phyloP scores from a whole-genome alignment of 257 asterid genomes.

The Przewalskia tangutica region DNA sequence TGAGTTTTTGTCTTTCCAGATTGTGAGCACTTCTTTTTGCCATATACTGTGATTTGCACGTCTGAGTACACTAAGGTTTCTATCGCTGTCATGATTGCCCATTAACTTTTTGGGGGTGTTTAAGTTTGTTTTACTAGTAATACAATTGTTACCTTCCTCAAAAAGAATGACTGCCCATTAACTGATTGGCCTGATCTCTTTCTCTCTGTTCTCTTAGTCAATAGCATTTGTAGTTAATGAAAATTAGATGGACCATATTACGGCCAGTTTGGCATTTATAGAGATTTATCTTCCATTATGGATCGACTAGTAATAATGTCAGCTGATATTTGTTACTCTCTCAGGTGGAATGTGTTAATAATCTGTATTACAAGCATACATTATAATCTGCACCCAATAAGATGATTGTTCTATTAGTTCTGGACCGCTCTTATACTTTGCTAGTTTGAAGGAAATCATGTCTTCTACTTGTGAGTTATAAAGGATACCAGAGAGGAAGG shows the following conservation, averaged over 20 bases:
- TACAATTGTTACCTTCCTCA: too few species aligned
- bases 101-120: neutral
- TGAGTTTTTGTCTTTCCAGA: slow-evolving; percentile 14
- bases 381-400: neutral
- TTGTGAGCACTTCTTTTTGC: neutral
- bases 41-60: neutral
- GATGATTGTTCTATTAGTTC: neutral
- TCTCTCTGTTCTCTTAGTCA: neutral
- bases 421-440: neutral
- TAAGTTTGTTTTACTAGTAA: too few species aligned
- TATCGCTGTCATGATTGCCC: neutral
- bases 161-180: neutral
- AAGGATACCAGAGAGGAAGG: neutral
- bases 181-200: neutral
- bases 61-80: neutral
- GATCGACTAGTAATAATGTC: neutral
- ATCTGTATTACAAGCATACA: neutral
- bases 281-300: neutral
- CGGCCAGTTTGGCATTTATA: neutral
- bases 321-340: neutral
- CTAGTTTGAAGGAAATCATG: neutral
- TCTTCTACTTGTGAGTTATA: neutral
- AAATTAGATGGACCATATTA: neutral
- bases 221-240: neutral
- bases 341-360: neutral